Conservation (phyloP, 331 rosid species). For the Arachis monticola region DNA sequence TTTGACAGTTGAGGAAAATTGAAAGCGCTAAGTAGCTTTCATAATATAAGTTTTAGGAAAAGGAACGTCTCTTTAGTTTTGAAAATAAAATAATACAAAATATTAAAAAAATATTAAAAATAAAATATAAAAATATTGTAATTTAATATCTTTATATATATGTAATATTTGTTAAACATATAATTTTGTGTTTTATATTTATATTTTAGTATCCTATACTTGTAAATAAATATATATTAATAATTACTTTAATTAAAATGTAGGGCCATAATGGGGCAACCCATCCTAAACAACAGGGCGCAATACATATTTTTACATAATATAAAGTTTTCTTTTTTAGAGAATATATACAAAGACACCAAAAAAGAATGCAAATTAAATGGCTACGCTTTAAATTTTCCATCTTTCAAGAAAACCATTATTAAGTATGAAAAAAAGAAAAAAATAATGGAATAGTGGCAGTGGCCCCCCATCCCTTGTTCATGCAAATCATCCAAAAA, state of each 20-base stretch:
- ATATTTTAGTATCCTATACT: too few species aligned
- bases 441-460: slow-evolving; percentile 31
- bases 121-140: not conserved
- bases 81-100: too few species aligned
- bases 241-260: slow-evolving; percentile 16
- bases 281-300: slow-evolving; percentile 32
- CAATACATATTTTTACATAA: slow-evolving; percentile 24
- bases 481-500: slow-evolving; percentile 39
- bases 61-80: slow-evolving; percentile 45
- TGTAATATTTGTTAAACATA: too few species aligned
- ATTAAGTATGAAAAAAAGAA: slow-evolving; percentile 36
- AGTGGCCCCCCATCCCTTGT: slow-evolving; percentile 39
- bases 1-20: too few species aligned
- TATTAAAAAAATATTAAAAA: too few species aligned
- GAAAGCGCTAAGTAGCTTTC: too few species aligned
- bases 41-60: slow-evolving; percentile 15
- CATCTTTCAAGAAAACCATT: slow-evolving; percentile 29
- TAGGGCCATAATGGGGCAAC: slow-evolving; percentile 41
- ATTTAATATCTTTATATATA: too few species aligned
- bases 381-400: slow-evolving; percentile 35
- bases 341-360: slow-evolving; percentile 23
- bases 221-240: too few species aligned
- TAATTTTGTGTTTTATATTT: too few species aligned
- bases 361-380: not conserved
- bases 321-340: slow-evolving; percentile 27